A percentile compares a stretch with the other conserved stretches of the same genome.
Evolutionary conservation across 805 yeast genomes (phyloP).

Genomic region (Tetrapisispora taiwanensis): DNA sequence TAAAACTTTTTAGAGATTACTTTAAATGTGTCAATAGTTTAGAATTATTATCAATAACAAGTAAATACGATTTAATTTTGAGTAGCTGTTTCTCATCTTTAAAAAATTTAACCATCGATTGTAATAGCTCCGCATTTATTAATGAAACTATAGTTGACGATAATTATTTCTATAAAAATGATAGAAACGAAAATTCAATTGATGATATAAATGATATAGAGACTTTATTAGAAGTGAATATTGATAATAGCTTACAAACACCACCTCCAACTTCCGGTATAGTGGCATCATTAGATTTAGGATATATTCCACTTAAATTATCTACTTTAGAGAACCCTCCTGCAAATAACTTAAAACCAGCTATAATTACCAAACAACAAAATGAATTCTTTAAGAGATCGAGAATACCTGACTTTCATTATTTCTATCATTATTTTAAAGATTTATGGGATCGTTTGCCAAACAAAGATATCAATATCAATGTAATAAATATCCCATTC

Average conservation of each 20-base stretch:
- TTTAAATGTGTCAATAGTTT: slow-evolving; percentile 34
- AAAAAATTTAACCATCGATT: slow-evolving; percentile 35
- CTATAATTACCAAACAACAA: slow-evolving; percentile 19
- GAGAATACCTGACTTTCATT: slow-evolving; percentile 25
- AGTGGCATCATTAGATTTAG: slow-evolving; percentile 17
- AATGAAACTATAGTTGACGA: slow-evolving; percentile 16
- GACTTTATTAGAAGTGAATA: slow-evolving; percentile 19
- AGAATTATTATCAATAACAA: slow-evolving; percentile 31
- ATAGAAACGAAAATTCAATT: background rate
- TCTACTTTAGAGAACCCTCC: slow-evolving; percentile 6
- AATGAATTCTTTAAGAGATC: slow-evolving; percentile 14
- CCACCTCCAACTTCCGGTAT: slow-evolving; percentile 30
- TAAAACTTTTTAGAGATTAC: slow-evolving; percentile 28
- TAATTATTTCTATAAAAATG: slow-evolving; percentile 17
- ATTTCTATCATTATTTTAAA: slow-evolving; percentile 23
- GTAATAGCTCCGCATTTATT: slow-evolving; percentile 38
- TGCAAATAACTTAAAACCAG: slow-evolving; percentile 11
- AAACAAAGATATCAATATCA: slow-evolving; percentile 19
- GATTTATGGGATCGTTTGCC: slow-evolving; percentile 27
- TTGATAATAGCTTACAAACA: slow-evolving; percentile 11
- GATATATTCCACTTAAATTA: slow-evolving; percentile 15
- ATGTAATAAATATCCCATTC: slow-evolving; percentile 27
- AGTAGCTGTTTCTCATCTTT: slow-evolving; percentile 38
- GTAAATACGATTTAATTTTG: slow-evolving; percentile 39
- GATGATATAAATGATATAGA: slow-evolving; percentile 14